Evolutionary conservation across 1,139 yeast genomes (phyloP), one percentile per base, ranked within the genome.

Genomic region (Blastobotrys malaysiensis): DNA sequence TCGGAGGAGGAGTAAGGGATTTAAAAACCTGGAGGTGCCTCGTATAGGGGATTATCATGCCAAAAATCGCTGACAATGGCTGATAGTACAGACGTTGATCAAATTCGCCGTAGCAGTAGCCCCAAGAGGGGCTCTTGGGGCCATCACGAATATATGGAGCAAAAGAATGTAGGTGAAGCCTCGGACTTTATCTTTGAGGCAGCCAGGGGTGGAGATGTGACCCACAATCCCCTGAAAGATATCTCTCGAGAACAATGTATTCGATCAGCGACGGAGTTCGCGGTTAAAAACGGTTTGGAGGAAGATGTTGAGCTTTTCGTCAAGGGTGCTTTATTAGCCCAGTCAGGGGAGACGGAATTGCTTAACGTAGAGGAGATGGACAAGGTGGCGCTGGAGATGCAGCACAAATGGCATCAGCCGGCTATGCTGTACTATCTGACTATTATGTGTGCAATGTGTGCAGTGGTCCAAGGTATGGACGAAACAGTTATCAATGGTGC

Each of bases 381-480:
- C 16, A 78, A 76, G 0, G 73, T 88, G 46, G 72, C 79, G 58
- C 68, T 71, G 55, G 83, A 77, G 61, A 77, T 75, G 56, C 77
- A 81, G 46, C 84, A 86, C 56, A 81, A 83, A 48, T 85, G 89
- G 88, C 75, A 76, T 55, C 75, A 84, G 50, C 93, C 95, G 0
- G 60, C 62, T 36, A 79, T 80, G 57, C 75, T 88, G 63, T 71
- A 83, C 60, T 80, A 77, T 59, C 82, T 88, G 53, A 80, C 86
- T 54, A 78, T 86, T n/a, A 79, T 88, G 67, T 86, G 91, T 46
- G 86, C 96, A 3, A 80, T 88, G 83, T 89, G 95, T 53, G 96
- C 96, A 18, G 88, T 91, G 5, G 91, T 89, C 43, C 96, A 88
- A 69, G 96, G 96, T 65, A 88, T 89, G 89, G 96, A 88, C 69